A percentile compares a stretch with the other conserved stretches of the same genome.
phyloP scores from a whole-genome alignment of 106 monocot genomes.

The Agapanthus africanus region DNA sequence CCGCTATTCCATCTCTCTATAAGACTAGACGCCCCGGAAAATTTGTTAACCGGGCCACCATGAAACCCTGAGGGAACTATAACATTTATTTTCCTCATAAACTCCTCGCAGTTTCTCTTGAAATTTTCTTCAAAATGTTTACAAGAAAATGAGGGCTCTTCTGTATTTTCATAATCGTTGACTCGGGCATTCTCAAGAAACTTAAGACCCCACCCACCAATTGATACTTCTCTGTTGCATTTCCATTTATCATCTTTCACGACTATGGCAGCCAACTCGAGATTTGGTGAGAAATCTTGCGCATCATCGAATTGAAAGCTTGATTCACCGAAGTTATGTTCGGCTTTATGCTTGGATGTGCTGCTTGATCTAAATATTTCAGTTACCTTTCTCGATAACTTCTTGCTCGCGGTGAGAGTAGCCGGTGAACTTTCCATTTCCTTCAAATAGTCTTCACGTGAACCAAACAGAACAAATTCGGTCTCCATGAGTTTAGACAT shows the following conservation, averaged over 20 bases:
- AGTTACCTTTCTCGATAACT: slow-evolving; percentile 30
- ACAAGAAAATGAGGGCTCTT: too few relatives aligned
- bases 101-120: slow-evolving; percentile 5
- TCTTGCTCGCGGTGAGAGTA: slow-evolving; percentile 22
- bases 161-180: neutral
- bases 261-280: slow-evolving; percentile 67
- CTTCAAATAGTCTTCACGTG: slow-evolving; percentile 17
- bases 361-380: slow-evolving; percentile 23
- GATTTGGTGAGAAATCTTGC: slow-evolving; percentile 29
- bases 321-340: slow-evolving; percentile 15
- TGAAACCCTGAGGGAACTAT: slow-evolving; percentile 63
- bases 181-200: slow-evolving; percentile 46
- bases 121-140: too few relatives aligned
- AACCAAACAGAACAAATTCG: slow-evolving; percentile 66
- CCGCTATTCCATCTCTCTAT: slow-evolving; percentile 67
- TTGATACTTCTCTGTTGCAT: slow-evolving; percentile 11
- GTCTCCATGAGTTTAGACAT: slow-evolving; percentile 34
- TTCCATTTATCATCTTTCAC: slow-evolving; percentile 38
- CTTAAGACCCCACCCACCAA: slow-evolving; percentile 89
- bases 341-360: slow-evolving; percentile 21
- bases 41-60: slow-evolving; percentile 29
- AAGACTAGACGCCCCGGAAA: slow-evolving; percentile 51
- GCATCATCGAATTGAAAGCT: slow-evolving; percentile 7
- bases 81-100: slow-evolving; percentile 26
- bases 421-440: slow-evolving; percentile 22